Base-by-base conservation (phyloP, 129 eudicot genomes). In the Escallonia herrerae region DNA sequence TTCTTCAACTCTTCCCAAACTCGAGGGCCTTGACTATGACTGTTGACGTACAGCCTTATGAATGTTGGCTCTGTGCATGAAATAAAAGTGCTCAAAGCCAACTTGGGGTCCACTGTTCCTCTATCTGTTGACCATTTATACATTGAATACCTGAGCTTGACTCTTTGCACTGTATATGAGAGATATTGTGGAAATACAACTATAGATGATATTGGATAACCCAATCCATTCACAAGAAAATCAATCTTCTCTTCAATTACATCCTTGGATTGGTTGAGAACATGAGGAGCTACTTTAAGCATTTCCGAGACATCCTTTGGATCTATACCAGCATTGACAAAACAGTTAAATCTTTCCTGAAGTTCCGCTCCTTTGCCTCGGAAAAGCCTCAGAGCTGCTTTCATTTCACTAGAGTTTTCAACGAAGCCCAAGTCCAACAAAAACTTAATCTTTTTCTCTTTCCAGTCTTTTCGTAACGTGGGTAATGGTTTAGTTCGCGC, bases 341-440 rank as follows among this genome's bases (percentile, higher is more conserved):
- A 73, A 79, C 86, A 91, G 68, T 87, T 84, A 49, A 87, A 87
- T 79, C 97, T 81, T 64, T 91, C 96, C 67, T 81, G 96, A 63
- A 91, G 88, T 63, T 87, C 82, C 42, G 59, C 66, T 61, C 85
- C 88, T 46, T 76, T 81, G 62, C 97, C 97, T 55, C 87, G 77
- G 59, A 91, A 84, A 8, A 59, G 53, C 75, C 76, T 83, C 15
- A 87, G 63, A 22, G 91, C 96, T 77, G 72, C 74, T 38, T 60
- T 63, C 84, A 87, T 82, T 64, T 87, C 96, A 15, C 6, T 15
- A 1, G 97, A 85, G 62, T 85, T 77, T 75, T 87, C 95, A 13
- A 38, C 68, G 55, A 78, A 91, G 7, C 97, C 97, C 42, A 87
- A 50, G 56, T 56, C 76, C 54, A 66, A 45, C 43, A 91, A 73